Percentiles rank a stretch among this genome's conserved stretches.
Evolutionary conservation across 106 monocot species (phyloP).

Genomic region (Iris macrosiphon): DNA sequence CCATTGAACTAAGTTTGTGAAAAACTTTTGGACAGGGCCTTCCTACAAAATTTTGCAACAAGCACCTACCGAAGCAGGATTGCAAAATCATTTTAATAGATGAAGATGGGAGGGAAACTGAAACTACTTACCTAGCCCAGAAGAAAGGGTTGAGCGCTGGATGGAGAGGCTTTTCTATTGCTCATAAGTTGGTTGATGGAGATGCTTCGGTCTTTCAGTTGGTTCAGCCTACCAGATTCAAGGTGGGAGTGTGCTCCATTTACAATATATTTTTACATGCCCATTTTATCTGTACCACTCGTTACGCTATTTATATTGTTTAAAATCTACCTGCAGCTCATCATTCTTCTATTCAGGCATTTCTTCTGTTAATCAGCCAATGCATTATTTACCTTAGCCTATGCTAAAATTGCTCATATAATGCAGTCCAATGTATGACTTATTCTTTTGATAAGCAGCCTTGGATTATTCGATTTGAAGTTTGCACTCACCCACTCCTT

Average conservation of each 20-base stretch:
- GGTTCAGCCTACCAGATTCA: slow-evolving; percentile 39
- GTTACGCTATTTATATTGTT: neutral
- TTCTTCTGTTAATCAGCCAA: too few species aligned
- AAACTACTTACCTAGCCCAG: slow-evolving; percentile 39
- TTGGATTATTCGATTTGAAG: neutral
- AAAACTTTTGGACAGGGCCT: slow-evolving; percentile 42
- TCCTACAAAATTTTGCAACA: slow-evolving; percentile 41
- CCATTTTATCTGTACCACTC: neutral
- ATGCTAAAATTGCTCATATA: too few species aligned
- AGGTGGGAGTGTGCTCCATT: slow-evolving; percentile 29
- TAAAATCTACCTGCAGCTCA: neutral
- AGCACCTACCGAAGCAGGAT: slow-evolving; percentile 46
- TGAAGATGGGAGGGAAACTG: slow-evolving; percentile 41
- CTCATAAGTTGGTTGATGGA: slow-evolving; percentile 70
- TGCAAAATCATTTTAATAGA: slow-evolving; percentile 36
- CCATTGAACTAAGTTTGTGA: neutral
- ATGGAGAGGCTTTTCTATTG: slow-evolving; percentile 70
- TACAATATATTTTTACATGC: neutral
- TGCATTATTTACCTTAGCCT: neutral
- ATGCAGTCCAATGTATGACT: too few species aligned
- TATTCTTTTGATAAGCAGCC: too few species aligned
- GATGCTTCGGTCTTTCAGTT: slow-evolving; percentile 74
- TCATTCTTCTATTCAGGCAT: neutral
- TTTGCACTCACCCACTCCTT: neutral
- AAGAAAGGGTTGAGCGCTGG: slow-evolving; percentile 63